Evolutionary conservation across 257 asterid genomes (phyloP), one percentile per base, ranked within the genome.

Genomic region (Solanum pimpinellifolium): DNA sequence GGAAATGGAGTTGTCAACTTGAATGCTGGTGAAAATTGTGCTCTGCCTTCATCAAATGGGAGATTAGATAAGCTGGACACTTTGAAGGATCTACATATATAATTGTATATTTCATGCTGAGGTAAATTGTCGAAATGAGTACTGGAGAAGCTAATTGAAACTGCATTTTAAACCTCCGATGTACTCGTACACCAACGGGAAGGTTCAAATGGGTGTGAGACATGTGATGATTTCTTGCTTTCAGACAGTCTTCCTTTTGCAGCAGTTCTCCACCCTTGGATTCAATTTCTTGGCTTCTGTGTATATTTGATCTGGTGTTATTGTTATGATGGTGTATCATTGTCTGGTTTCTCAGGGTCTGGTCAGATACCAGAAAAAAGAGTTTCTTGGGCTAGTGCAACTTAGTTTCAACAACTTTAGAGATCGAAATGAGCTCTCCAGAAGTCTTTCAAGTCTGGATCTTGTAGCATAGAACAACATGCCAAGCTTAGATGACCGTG

Each of bases 11-110:
- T 88, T 73, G 72, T 84, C 90, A 86, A 29, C 89, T 59, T 90
- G 68, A 86, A 81, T 66, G 14, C 92, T 31, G 90, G 87, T 90
- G 89, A 87, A 77, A 83, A 59, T 41, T 66, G 88, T 20, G 70
- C 46, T 4, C 20, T 90, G 70, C 47, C 88, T 37, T 85, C 96
- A 9, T 86, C 95, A 31, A 97, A 95, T 81, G 99, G 99, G 56
- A 93, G 81, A 59, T 25, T 94, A 37, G 98, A 92, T 89, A 91
- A 91, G 80, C 86, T 89, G 85, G 94, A 92, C 69, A 89, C 90
- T 42, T 88, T 93, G 35, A 92, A 92, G 93, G 92, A 91, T 87
- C 93, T 94, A 41, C 91, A 74, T 66, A 90, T 93, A 75, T 94
- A 92, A 88, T 93, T 88, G 47, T 78, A 68, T 69, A 37, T 85